Evolutionary conservation across 345 rosid genomes (phyloP), one percentile per base, ranked within the genome.

Genomic region (Rhizophora apiculata): DNA sequence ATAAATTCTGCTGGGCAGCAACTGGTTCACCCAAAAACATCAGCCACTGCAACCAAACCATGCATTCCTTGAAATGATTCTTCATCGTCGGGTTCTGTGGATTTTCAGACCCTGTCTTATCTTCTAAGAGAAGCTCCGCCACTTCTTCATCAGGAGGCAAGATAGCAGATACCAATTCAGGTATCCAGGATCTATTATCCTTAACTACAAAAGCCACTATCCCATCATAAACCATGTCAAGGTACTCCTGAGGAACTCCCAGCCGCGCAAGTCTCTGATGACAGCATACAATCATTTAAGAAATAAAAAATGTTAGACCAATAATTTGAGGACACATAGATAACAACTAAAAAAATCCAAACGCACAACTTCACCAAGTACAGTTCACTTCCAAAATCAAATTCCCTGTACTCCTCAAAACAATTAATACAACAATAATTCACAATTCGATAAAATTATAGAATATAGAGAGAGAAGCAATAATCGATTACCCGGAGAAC

Each of bases 41-140:
- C 79, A 94, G 74, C 97, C 97, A 94, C 81, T 84, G 88, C 58
- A 94, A 76, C 97, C 95, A 88, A 57, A 69, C 46, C 91, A 84
- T 78, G 62, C 83, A 83, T 78, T 86, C 96, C 58, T 85, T 72
- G 60, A 87, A 87, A 66, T 43, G 52, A 18, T 54, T 65, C 64
- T 82, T 72, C 89, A 89, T 72, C 26, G 49, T 70, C 22, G 73
- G 75, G 30, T 69, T 69, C 29, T 43, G 57, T 0, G 67, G 60
- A 66, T 79, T 81, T 43, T 81, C 74, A 46, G 86, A 63, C 71
- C 70, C 79, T 7, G 54, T 68, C 77, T 68, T 82, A 21, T 72
- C 27, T 32, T 82, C 84, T 64, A 56, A 71, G 57, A 82, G 68
- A 49, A 62, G 68, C 66, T 65, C 75, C 0, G 74, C 84, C 71